phyloP scores from a whole-genome alignment of 2,329 filamentous ascomycete genomes.

The Calonectria pteridis region DNA sequence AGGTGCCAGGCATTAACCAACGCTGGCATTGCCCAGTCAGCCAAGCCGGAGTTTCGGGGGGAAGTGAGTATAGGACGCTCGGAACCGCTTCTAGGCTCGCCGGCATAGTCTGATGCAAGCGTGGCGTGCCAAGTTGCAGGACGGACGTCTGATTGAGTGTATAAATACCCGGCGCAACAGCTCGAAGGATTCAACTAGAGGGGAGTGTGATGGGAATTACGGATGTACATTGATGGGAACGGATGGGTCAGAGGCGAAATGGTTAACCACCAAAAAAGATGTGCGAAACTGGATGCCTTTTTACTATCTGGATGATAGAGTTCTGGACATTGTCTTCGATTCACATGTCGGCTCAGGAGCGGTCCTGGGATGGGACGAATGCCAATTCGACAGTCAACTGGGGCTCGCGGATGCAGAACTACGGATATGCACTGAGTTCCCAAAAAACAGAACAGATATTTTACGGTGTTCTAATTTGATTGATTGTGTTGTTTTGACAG shows the following conservation, averaged over 20 bases:
- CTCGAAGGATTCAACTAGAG: slow-evolving; percentile 21
- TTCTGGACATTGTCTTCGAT: slow-evolving; percentile 29
- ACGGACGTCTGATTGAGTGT: slow-evolving; percentile 24
- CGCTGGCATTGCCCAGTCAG: not conserved
- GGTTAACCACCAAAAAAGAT: slow-evolving; percentile 21
- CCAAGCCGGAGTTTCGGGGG: not conserved
- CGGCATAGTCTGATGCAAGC: not conserved
- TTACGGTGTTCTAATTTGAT: slow-evolving; percentile 32
- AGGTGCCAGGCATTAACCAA: slow-evolving; percentile 30
- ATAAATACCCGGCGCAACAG: slow-evolving; percentile 27
- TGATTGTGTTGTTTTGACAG: slow-evolving; percentile 10
- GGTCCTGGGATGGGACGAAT: slow-evolving; percentile 29
- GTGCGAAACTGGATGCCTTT: slow-evolving; percentile 14
- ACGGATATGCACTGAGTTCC: slow-evolving; percentile 41
- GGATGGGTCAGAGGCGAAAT: slow-evolving; percentile 23
- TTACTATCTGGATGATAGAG: slow-evolving; percentile 37
- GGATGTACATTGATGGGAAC: slow-evolving; percentile 32
- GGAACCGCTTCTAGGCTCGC: not conserved
- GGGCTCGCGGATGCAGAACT: slow-evolving; percentile 36
- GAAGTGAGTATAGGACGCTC: not conserved
- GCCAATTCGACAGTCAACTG: slow-evolving; percentile 30
- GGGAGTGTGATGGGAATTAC: slow-evolving; percentile 28
- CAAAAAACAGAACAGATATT: slow-evolving; percentile 27
- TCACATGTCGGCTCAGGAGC: slow-evolving; percentile 35
- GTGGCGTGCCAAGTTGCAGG: slow-evolving; percentile 2